These are phyloP conservation scores for Picochlorum sp. DNA, from an alignment of 139 green algal species.

Conservation along the genomic window DNA sequence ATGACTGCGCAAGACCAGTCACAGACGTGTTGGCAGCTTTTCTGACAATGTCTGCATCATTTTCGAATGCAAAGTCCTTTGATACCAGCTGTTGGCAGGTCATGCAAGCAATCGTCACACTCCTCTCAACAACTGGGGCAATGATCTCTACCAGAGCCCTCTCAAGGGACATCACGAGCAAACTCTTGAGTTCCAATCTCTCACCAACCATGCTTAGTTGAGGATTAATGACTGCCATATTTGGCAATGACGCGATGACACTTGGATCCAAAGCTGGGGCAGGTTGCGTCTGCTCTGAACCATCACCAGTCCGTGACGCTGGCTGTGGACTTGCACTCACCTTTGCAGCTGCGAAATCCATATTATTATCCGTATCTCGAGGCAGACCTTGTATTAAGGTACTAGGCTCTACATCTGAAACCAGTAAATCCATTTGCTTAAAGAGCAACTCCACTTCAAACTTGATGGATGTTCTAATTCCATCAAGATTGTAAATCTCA, in stretches of 20 bases:
- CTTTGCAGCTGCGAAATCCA: conserved; percentile 36
- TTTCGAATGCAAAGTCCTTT: conserved; percentile 93
- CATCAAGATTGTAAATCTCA: conserved; percentile 85
- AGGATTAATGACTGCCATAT: conserved; percentile 60
- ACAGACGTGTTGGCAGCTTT: conserved; percentile 90
- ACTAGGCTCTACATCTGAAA: conserved; percentile 40
- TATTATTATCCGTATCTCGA: conserved; percentile 39
- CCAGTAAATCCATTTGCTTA: conserved; percentile 53
- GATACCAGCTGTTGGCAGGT: conserved; percentile 48
- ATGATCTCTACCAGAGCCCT: conserved; percentile 84
- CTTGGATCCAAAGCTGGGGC: conserved; percentile 33
- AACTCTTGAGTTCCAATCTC: conserved; percentile 63
- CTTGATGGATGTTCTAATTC: conserved; percentile 93
- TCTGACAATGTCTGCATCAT: conserved; percentile 74
- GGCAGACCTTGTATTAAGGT: conserved; percentile 15
- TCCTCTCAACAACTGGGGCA: conserved; percentile 88
- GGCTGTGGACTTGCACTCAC: not conserved
- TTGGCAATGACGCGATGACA: conserved; percentile 55
- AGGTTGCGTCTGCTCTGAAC: conserved; percentile 5
- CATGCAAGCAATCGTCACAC: conserved; percentile 95
- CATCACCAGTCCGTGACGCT: conserved; percentile 4
- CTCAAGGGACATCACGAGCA: conserved; percentile 81
- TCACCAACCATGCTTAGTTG: conserved; percentile 40
- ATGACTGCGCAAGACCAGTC: conserved; percentile 70
- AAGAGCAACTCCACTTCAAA: conserved; percentile 93